A percentile compares a stretch with the other conserved stretches of the same genome.
phyloP scores from a whole-genome alignment of 768 basidiomycete species.

The Rhodosporidiobolus odoratus region DNA sequence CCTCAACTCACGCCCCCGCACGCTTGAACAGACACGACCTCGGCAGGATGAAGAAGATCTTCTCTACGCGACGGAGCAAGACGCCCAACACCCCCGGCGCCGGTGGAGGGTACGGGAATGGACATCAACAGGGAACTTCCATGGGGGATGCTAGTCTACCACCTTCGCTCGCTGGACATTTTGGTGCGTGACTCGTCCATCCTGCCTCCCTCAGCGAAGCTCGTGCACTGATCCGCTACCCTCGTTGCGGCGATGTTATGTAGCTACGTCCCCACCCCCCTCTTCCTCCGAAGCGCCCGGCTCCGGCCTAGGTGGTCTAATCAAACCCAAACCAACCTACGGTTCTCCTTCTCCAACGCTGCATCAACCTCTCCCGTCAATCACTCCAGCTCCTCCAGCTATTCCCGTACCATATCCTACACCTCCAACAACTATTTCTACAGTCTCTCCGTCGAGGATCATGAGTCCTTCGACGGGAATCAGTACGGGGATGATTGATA shows the following conservation, averaged over 20 bases:
- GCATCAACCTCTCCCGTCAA: background rate
- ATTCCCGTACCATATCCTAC: background rate
- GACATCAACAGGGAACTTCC: background rate
- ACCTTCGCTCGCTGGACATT: background rate
- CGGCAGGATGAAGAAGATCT: slow-evolving; percentile 27
- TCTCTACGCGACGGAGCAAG: slow-evolving; percentile 12
- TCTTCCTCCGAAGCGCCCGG: background rate
- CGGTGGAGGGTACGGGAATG: background rate
- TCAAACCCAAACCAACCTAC: background rate
- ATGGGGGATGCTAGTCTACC: background rate
- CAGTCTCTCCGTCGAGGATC: background rate
- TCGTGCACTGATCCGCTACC: background rate
- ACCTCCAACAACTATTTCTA: background rate
- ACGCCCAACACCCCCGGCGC: background rate
- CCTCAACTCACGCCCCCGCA: background rate
- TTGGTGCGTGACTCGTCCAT: background rate
- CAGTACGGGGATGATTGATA: background rate
- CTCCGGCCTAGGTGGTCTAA: background rate
- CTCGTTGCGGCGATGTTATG: background rate
- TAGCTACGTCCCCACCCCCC: background rate
- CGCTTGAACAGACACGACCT: background rate
- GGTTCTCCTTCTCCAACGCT: background rate
- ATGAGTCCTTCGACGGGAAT: background rate
- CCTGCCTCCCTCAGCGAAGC: background rate
- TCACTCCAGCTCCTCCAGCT: background rate